Percentiles rank a stretch among this genome's conserved stretches.
Conservation (phyloP, 2,329 filamentous ascomycete genomes). For the Claviceps arundinis region DNA sequence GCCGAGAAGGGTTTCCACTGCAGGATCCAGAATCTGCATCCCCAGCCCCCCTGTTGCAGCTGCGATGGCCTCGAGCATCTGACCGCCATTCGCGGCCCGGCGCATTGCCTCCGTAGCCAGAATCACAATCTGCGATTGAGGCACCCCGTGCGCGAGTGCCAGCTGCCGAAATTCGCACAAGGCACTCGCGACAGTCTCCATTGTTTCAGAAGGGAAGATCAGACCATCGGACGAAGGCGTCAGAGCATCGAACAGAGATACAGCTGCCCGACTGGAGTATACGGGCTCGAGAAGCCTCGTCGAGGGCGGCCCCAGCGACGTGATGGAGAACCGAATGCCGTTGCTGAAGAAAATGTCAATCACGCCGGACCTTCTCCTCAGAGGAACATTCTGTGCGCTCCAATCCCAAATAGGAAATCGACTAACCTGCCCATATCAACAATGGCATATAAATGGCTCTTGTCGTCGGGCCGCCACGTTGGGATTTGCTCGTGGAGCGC, state of each 20-base stretch:
- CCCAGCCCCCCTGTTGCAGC: slow-evolving; percentile 47
- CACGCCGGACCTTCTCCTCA: too few species aligned
- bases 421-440: slow-evolving; percentile 47
- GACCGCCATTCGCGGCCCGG: slow-evolving; percentile 58
- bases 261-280: slow-evolving; percentile 63
- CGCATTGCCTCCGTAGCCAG: slow-evolving; percentile 85
- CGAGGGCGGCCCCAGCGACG: slow-evolving; percentile 57
- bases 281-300: slow-evolving; percentile 63
- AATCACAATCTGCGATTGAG: slow-evolving; percentile 50
- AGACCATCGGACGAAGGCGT: slow-evolving; percentile 33
- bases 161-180: slow-evolving; percentile 59
- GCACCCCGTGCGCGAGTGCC: slow-evolving; percentile 57
- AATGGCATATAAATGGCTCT: slow-evolving; percentile 40
- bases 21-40: slow-evolving; percentile 61
- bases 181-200: slow-evolving; percentile 50
- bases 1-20: slow-evolving; percentile 71
- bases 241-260: slow-evolving; percentile 77
- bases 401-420: neutral
- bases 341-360: slow-evolving; percentile 43
- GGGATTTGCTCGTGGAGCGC: slow-evolving; percentile 36
- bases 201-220: slow-evolving; percentile 40
- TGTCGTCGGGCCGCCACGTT: slow-evolving; percentile 31
- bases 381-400: neutral
- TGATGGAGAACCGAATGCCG: slow-evolving; percentile 85
- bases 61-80: slow-evolving; percentile 54